These are phyloP conservation scores for Herpotrichia juniperi DNA, from an alignment of 2,329 filamentous ascomycete genomes.

Conservation along the genomic window DNA sequence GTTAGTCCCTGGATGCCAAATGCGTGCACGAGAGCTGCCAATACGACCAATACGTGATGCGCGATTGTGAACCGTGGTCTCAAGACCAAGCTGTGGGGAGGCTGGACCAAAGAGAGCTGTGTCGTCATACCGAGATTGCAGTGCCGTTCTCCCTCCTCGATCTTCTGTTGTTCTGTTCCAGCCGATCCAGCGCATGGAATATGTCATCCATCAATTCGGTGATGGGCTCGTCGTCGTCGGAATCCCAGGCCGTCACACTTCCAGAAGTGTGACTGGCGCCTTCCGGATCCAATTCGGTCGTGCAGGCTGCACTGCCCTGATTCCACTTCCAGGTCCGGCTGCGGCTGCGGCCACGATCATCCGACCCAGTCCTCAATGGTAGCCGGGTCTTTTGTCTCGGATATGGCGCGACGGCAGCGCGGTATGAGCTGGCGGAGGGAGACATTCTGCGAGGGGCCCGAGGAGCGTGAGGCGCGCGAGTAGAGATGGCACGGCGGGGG, in stretches of 20 bases:
- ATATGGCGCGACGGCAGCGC: slow-evolving; percentile 38
- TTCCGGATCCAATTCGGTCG: slow-evolving; percentile 13
- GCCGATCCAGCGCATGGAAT: slow-evolving; percentile 33
- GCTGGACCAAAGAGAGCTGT: slow-evolving; percentile 15
- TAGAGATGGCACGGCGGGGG: slow-evolving; percentile 37
- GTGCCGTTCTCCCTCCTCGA: slow-evolving; percentile 21
- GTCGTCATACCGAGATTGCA: slow-evolving; percentile 42
- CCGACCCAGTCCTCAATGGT: slow-evolving; percentile 41
- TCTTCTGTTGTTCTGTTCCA: slow-evolving; percentile 31
- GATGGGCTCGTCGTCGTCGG: slow-evolving; percentile 30
- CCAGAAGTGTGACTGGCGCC: slow-evolving; percentile 18
- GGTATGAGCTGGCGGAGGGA: slow-evolving; percentile 38
- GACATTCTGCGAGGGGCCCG: slow-evolving; percentile 37
- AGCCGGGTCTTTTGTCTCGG: slow-evolving; percentile 42
- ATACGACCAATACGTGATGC: not conserved
- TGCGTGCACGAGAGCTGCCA: not conserved
- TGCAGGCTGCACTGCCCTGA: slow-evolving; percentile 11
- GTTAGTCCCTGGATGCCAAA: slow-evolving; percentile 22
- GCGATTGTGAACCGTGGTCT: not conserved
- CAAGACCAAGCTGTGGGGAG: slow-evolving; percentile 21
- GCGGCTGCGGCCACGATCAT: slow-evolving; percentile 24
- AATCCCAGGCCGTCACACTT: slow-evolving; percentile 25
- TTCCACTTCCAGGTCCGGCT: slow-evolving; percentile 15
- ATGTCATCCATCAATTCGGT: slow-evolving; percentile 32
- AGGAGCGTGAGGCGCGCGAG: slow-evolving; percentile 42